Base-by-base conservation (phyloP, 2,329 filamentous ascomycete species). In the Shiraia bambusicola region DNA sequence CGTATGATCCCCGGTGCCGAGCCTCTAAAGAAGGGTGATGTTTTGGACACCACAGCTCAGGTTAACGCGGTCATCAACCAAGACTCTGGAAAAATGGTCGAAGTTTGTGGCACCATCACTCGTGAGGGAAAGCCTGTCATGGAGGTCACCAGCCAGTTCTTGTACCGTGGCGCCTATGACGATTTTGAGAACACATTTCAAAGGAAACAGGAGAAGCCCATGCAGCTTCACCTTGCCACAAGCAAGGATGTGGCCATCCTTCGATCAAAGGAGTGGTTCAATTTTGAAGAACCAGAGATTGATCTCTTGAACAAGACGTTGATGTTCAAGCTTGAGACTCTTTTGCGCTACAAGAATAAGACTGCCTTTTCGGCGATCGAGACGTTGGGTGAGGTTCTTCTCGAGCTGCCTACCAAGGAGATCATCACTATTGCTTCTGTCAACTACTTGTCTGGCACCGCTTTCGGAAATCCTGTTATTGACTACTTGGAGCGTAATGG, bases 111-210 rank as follows among this genome's bases (percentile, higher is more conserved):
- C 49, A 98, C 93, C 5, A 95, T 98, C 61, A 86, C 81, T 39
- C 86, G 93, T 30, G 83, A 91, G 39, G 86, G 86, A 17, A 72
- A 87, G 68, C 79, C 90, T 5, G 89, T 98, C 50, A 98, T 98
- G 93, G 90, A 98, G 67, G 93, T 98, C 19, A 97, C 91, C 10
- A 96, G 90, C 49, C 93, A 98, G 70, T 98, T 98, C 80, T 72
- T 98, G 61, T 98, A 98, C 78, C 86, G 94, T 35, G 93, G 93
- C 42, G 78, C 79, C 22, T 98, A 98, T 74, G 87, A 81, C 41
- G 94, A 98, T 70, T 98, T 83, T 59, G 87, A 96, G 74, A 98
- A 95, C 74, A 98, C 94, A 6, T 98, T 98, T 83, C 91, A 97
- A 74, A 87, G 93, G 67, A 97, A 96, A 80, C 82, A 84, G 6